These are phyloP conservation scores for Mrakia gelida DNA, from an alignment of 768 basidiomycete genomes.

Conservation along the genomic window DNA sequence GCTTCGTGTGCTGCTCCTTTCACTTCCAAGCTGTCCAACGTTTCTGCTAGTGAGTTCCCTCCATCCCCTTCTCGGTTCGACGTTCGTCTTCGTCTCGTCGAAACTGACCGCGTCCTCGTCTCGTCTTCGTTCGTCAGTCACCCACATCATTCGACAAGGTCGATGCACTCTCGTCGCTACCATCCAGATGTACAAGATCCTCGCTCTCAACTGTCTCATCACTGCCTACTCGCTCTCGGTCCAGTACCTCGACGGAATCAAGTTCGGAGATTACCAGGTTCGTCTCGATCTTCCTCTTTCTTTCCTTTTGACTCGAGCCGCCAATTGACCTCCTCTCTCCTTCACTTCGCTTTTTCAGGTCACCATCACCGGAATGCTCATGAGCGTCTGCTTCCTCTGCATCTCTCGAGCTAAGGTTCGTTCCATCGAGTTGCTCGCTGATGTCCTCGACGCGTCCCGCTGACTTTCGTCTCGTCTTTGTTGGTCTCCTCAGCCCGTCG, in stretches of 20 bases:
- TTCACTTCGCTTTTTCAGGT: slow-evolving; percentile 54
- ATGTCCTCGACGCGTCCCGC: not conserved
- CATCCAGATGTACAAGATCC: slow-evolving; percentile 99
- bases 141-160: slow-evolving; percentile 95
- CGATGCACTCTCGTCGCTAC: slow-evolving; percentile 98
- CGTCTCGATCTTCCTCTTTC: not conserved
- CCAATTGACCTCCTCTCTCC: not conserved
- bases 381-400: slow-evolving; percentile 98
- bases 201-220: slow-evolving; percentile 94
- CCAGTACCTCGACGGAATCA: slow-evolving; percentile 97
- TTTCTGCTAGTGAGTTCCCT: slow-evolving; percentile 74
- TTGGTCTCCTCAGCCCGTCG: slow-evolving; percentile 66
- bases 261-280: slow-evolving; percentile 82
- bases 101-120: not conserved
- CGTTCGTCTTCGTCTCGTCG: not conserved
- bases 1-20: slow-evolving; percentile 98
- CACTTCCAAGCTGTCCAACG: slow-evolving; percentile 96
- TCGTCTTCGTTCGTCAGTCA: slow-evolving; percentile 56
- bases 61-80: not conserved
- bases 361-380: slow-evolving; percentile 90
- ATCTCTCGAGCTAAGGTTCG: slow-evolving; percentile 93
- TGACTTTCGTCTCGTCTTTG: not conserved
- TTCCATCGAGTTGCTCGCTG: not conserved
- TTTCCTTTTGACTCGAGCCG: not conserved
- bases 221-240: slow-evolving; percentile 98